These are phyloP conservation scores for Backusella westeae DNA, from an alignment of 192 early-diverging fungal species.

Conservation along the genomic window DNA sequence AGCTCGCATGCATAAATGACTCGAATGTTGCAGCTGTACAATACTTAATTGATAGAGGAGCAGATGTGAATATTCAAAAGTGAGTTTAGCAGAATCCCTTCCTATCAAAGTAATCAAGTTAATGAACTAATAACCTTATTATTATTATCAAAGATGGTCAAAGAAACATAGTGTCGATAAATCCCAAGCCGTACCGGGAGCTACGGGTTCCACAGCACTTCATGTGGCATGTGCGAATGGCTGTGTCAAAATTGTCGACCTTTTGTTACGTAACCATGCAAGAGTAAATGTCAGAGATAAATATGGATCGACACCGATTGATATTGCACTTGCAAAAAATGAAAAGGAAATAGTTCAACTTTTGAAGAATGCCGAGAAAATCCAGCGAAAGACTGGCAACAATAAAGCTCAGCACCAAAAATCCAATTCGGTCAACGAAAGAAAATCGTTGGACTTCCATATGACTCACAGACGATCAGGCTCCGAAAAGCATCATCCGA, in stretches of 20 bases:
- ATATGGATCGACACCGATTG: conserved; percentile 47
- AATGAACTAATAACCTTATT: not conserved
- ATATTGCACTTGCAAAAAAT: conserved; percentile 43
- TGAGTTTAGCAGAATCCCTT: not conserved
- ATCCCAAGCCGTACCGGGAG: conserved; percentile 37
- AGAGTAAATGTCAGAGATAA: conserved; percentile 53
- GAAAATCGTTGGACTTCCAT: not conserved
- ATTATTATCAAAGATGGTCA: conserved; percentile 19
- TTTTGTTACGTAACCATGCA: conserved; percentile 61
- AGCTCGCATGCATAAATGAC: conserved; percentile 61
- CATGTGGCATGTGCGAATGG: conserved; percentile 82
- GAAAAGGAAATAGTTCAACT: conserved; percentile 40
- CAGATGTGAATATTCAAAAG: conserved; percentile 61
- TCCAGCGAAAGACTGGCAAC: not conserved
- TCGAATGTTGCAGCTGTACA: conserved; percentile 55
- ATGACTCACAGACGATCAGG: not conserved
- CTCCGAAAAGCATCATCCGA: not conserved
- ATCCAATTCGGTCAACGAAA: not conserved
- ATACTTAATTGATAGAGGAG: conserved; percentile 66
- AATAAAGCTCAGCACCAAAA: not conserved
- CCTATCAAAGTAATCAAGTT: not conserved
- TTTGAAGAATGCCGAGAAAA: not conserved
- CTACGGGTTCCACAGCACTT: conserved; percentile 70
- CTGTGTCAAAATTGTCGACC: conserved; percentile 51
- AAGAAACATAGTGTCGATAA: conserved; percentile 31